These are phyloP conservation scores for Termitomyces sp. DNA, from an alignment of 768 basidiomycete genomes.

Conservation along the genomic window DNA sequence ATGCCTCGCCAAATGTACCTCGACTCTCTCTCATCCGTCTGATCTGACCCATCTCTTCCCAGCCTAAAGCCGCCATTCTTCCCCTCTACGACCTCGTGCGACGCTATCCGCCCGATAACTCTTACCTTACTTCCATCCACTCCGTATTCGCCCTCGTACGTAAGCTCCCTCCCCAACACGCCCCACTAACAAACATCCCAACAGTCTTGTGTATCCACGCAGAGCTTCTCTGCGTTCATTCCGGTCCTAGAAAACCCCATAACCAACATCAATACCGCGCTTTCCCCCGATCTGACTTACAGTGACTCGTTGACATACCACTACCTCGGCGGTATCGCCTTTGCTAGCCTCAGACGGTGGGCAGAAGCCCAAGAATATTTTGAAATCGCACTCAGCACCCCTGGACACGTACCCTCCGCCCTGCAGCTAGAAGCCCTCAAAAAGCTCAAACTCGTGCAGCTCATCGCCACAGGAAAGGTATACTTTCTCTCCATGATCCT, in stretches of 20 bases:
- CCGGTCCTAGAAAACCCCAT: slow-evolving; percentile 64
- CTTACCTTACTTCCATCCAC: slow-evolving; percentile 70
- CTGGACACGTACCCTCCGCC: slow-evolving; percentile 54
- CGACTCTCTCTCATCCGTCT: not conserved
- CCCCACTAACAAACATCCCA: slow-evolving; percentile 8
- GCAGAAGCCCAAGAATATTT: slow-evolving; percentile 71
- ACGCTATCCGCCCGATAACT: slow-evolving; percentile 55
- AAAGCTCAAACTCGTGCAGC: slow-evolving; percentile 75
- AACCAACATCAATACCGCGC: slow-evolving; percentile 52
- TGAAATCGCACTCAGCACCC: slow-evolving; percentile 72
- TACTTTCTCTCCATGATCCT: slow-evolving; percentile 3
- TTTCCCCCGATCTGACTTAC: slow-evolving; percentile 64
- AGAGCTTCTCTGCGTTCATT: slow-evolving; percentile 53
- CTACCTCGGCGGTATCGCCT: slow-evolving; percentile 73
- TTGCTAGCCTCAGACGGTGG: slow-evolving; percentile 65
- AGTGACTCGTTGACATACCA: slow-evolving; percentile 84
- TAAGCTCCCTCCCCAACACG: not conserved
- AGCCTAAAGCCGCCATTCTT: slow-evolving; percentile 44
- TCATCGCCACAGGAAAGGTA: slow-evolving; percentile 76
- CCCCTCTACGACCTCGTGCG: slow-evolving; percentile 59
- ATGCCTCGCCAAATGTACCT: slow-evolving; percentile 35
- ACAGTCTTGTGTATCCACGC: slow-evolving; percentile 58
- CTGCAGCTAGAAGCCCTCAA: slow-evolving; percentile 87
- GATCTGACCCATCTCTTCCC: slow-evolving; percentile 4
- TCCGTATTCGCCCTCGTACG: slow-evolving; percentile 62